Evolutionary conservation across 768 basidiomycete genomes (phyloP), one percentile per base, ranked within the genome.

Genomic region (Exsudoporus frostii): DNA sequence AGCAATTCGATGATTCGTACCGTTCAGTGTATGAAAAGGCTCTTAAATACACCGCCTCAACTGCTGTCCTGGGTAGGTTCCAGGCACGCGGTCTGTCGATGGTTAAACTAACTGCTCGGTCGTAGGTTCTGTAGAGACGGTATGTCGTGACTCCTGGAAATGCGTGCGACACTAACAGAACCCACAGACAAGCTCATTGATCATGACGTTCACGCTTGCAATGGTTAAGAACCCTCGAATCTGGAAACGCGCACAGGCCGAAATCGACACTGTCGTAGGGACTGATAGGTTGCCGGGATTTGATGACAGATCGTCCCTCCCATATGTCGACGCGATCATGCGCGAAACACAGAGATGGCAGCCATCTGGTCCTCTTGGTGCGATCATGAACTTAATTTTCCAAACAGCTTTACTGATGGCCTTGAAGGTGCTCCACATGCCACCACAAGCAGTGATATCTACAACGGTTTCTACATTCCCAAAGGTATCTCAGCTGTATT

Each of bases 401-500:
- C 5, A 20, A 14, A 22, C 2, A 15, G 4, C 3, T n/a, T 43
- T n/a, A n/a, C 29, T 59, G n/a, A 59, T 25, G n/a, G 2, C 17
- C 32, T 13, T 36, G 7, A 45, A 56, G 53, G 34, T 1, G 9
- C 60, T 38, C 53, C 55, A 33, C 72, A 70, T 48, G 42, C 55
- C 11, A 20, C 62, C 7, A 73, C 71, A 0, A 56, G 63, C 30
- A 74, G 75, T 50, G 77, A 78, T 43, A 53, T 69, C 13, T 78
- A 77, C 57, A 62, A 69, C 22, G 72, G 74, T 19, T 78, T 79
- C 53, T 65, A 78, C 13, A 84, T 84, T 40, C 82, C 82, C 1
- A 72, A 73, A 55, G 82, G 82, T 54, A 47, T 47, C 15, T 38
- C 4, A 4, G 1, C 27, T 6, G 19, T 29, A 14, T 33, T 30